phyloP scores from a whole-genome alignment of 1,284 basidiomycete genomes.

The Papiliotrema flavescens region DNA sequence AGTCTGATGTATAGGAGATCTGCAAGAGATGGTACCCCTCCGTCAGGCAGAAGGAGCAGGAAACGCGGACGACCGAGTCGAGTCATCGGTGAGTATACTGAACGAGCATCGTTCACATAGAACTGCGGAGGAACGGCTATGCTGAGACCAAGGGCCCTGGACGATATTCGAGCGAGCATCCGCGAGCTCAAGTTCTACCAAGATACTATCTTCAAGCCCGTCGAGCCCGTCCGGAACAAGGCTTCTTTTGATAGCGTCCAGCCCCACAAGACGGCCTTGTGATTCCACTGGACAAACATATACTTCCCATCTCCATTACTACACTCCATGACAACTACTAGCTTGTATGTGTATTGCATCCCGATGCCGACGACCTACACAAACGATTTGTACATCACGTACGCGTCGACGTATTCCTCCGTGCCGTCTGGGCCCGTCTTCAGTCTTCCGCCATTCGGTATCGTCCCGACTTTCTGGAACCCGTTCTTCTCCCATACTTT shows the following conservation, averaged over 20 bases:
- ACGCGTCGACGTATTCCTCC: conserved; percentile 86
- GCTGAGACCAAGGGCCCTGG: conserved; percentile 44
- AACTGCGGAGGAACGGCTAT: not conserved
- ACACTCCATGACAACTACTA: not conserved
- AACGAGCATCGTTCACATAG: no score
- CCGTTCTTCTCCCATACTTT: conserved; percentile 81
- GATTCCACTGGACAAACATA: not conserved
- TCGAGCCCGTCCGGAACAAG: conserved; percentile 18
- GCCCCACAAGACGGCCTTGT: conserved; percentile 2
- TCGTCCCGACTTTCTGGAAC: conserved; percentile 75
- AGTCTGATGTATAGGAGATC: conserved; percentile 41
- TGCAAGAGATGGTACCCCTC: conserved; percentile 52
- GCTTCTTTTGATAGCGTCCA: not conserved
- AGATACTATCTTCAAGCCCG: conserved; percentile 44
- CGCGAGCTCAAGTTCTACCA: conserved; percentile 50
- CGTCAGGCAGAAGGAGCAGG: conserved; percentile 22
- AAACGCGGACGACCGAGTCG: conserved; percentile 27
- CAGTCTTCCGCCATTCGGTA: conserved; percentile 79
- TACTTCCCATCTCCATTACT: no score
- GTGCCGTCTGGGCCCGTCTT: conserved; percentile 58
- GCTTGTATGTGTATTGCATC: not conserved
- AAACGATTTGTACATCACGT: conserved; percentile 80
- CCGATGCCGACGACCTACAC: conserved; percentile 19
- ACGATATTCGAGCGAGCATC: conserved; percentile 52
- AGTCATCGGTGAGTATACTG: conserved; percentile 37